These are phyloP conservation scores for Phaeosphaeriaceae sp. DNA, from an alignment of 2,329 filamentous ascomycete genomes.

Conservation along the genomic window DNA sequence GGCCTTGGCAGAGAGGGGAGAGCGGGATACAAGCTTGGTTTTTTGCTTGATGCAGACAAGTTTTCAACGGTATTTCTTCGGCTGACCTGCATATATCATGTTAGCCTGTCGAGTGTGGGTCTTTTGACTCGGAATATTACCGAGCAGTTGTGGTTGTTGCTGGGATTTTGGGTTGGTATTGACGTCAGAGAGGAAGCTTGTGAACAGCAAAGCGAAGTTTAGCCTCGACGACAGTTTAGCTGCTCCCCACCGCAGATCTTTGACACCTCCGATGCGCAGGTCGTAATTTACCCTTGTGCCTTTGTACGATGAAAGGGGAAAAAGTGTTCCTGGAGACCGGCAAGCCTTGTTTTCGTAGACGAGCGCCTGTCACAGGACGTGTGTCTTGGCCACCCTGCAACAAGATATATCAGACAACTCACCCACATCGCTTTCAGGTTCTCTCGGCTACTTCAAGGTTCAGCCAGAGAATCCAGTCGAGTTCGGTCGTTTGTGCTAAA, in stretches of 20 bases:
- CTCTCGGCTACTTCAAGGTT: too few relatives aligned
- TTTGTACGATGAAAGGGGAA: too few relatives aligned
- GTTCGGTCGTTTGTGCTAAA: too few relatives aligned
- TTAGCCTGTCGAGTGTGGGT: neutral
- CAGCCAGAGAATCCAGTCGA: too few relatives aligned
- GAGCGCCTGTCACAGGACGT: too few relatives aligned
- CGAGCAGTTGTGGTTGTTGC: neutral
- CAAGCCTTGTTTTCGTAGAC: too few relatives aligned
- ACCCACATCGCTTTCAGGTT: too few relatives aligned
- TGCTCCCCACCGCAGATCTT: neutral
- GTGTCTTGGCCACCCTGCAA: too few relatives aligned
- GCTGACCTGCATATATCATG: neutral
- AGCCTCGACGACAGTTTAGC: neutral
- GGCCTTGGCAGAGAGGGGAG: slow-evolving; percentile 23
- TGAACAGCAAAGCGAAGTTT: neutral
- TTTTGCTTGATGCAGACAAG: neutral
- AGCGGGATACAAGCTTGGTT: neutral
- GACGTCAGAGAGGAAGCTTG: neutral
- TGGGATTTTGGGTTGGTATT: neutral
- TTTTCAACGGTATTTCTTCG: neutral
- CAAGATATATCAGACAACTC: too few relatives aligned
- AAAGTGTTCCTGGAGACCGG: too few relatives aligned
- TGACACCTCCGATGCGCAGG: too few relatives aligned
- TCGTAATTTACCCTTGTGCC: too few relatives aligned
- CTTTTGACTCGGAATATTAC: neutral